Evolutionary conservation across 371 early-diverging fungal genomes (phyloP).

Genomic region (Mucor sp.): DNA sequence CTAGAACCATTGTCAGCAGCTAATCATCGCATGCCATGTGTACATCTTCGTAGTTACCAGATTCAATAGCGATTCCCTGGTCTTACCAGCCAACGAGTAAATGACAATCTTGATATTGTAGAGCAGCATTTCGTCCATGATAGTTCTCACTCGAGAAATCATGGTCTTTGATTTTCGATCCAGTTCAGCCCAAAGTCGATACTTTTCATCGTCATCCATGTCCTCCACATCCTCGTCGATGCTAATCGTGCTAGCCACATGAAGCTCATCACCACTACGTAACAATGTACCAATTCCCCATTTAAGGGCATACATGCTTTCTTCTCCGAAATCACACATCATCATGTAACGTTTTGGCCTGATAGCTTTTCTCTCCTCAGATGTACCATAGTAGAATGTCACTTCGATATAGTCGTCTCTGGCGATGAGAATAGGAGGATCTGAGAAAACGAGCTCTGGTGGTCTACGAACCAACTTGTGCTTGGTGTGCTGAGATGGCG

Average conservation of each 20-base stretch:
- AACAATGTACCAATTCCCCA: slow-evolving; percentile 36
- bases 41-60: slow-evolving; percentile 33
- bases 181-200: slow-evolving; percentile 40
- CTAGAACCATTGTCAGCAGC: slow-evolving; percentile 10
- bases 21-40: background rate
- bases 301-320: slow-evolving; percentile 45
- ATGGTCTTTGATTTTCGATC: slow-evolving; percentile 49
- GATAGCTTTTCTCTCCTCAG: slow-evolving; percentile 10
- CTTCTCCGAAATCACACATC: slow-evolving; percentile 49
- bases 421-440: slow-evolving; percentile 35
- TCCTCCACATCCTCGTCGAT: slow-evolving; percentile 47
- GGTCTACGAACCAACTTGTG: slow-evolving; percentile 26
- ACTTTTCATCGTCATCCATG: slow-evolving; percentile 42
- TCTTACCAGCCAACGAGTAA: slow-evolving; percentile 57
- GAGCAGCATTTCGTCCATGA: slow-evolving; percentile 42
- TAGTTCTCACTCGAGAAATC: slow-evolving; percentile 44
- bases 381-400: slow-evolving; percentile 41
- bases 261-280: slow-evolving; percentile 51
- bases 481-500: slow-evolving; percentile 9
- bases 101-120: slow-evolving; percentile 56
- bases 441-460: slow-evolving; percentile 39
- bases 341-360: slow-evolving; percentile 41
- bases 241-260: slow-evolving; percentile 52
- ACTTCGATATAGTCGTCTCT: slow-evolving; percentile 40
- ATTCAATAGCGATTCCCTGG: slow-evolving; percentile 53